These are phyloP conservation scores for Suillus lakei DNA, from an alignment of 768 basidiomycete species.

Conservation along the genomic window DNA sequence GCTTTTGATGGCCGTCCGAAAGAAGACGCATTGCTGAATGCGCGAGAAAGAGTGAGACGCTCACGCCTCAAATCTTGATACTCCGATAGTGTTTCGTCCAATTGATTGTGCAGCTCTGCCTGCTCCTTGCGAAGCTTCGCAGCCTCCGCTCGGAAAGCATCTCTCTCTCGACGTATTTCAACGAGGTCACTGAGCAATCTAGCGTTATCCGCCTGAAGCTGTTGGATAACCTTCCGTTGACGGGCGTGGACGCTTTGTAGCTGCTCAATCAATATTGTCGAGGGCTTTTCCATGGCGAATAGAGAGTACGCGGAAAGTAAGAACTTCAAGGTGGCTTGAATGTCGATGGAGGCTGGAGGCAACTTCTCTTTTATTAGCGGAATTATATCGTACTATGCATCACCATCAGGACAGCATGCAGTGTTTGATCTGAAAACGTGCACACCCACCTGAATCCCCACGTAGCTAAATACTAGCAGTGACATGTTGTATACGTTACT, in stretches of 20 bases:
- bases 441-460: neutral
- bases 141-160: slow-evolving; percentile 25
- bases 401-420: slow-evolving; percentile 3
- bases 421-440: neutral
- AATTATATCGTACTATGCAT: neutral
- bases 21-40: neutral
- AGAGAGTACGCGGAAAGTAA: neutral
- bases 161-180: slow-evolving; percentile 33
- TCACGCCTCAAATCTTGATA: slow-evolving; percentile 30
- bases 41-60: slow-evolving; percentile 19
- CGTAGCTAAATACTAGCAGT: neutral
- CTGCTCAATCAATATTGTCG: slow-evolving; percentile 26
- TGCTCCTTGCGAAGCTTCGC: slow-evolving; percentile 26
- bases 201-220: slow-evolving; percentile 30
- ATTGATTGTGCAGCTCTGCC: slow-evolving; percentile 23
- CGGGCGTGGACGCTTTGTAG: slow-evolving; percentile 28
- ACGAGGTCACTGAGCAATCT: slow-evolving; percentile 28
- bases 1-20: slow-evolving; percentile 6
- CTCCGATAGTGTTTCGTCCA: slow-evolving; percentile 24
- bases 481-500: neutral
- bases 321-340: slow-evolving; percentile 1
- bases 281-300: slow-evolving; percentile 16
- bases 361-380: slow-evolving; percentile 2
- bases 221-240: slow-evolving; percentile 30
- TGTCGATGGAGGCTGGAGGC: neutral